phyloP scores from a whole-genome alignment of 2,329 filamentous ascomycete species.

The Diplodia scrobiculata region DNA sequence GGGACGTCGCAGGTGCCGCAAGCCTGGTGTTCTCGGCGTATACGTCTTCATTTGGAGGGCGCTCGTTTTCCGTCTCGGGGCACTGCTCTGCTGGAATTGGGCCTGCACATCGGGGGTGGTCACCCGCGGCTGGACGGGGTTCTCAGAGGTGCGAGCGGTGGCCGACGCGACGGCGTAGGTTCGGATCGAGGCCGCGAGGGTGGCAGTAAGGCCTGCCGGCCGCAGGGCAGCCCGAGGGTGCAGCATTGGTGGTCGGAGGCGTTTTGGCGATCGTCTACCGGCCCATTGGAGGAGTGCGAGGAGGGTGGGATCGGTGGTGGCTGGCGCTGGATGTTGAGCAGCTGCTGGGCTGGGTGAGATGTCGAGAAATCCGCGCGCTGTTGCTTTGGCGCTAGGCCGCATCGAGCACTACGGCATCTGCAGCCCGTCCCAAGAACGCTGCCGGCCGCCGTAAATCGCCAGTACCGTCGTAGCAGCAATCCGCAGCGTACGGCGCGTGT shows the following conservation, averaged over 20 bases:
- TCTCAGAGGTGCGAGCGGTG: slow-evolving; percentile 19
- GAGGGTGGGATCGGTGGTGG: neutral
- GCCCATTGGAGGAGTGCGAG: slow-evolving; percentile 19
- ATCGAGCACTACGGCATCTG: slow-evolving; percentile 6
- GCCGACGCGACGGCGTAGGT: slow-evolving; percentile 33
- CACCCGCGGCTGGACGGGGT: slow-evolving; percentile 7
- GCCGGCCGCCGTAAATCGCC: slow-evolving; percentile 2
- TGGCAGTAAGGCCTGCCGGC: slow-evolving; percentile 53
- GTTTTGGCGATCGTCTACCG: neutral
- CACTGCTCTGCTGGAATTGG: slow-evolving; percentile 17
- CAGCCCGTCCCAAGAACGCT: slow-evolving; percentile 2
- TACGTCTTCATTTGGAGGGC: slow-evolving; percentile 73
- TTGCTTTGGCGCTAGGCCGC: slow-evolving; percentile 3
- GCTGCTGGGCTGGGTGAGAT: neutral
- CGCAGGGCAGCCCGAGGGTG: slow-evolving; percentile 65
- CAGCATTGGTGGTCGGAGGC: slow-evolving; percentile 56
- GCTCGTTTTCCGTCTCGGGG: neutral
- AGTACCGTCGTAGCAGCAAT: neutral
- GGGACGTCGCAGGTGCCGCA: slow-evolving; percentile 86
- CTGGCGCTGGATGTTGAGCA: slow-evolving; percentile 7
- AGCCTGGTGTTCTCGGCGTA: slow-evolving; percentile 88
- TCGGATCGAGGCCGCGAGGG: slow-evolving; percentile 51
- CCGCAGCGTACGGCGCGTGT: neutral
- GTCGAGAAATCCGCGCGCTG: slow-evolving; percentile 27
- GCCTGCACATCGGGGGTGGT: neutral